Conservation (phyloP, 1,284 basidiomycete species). For the Cutaneotrichosporon dermatis region DNA sequence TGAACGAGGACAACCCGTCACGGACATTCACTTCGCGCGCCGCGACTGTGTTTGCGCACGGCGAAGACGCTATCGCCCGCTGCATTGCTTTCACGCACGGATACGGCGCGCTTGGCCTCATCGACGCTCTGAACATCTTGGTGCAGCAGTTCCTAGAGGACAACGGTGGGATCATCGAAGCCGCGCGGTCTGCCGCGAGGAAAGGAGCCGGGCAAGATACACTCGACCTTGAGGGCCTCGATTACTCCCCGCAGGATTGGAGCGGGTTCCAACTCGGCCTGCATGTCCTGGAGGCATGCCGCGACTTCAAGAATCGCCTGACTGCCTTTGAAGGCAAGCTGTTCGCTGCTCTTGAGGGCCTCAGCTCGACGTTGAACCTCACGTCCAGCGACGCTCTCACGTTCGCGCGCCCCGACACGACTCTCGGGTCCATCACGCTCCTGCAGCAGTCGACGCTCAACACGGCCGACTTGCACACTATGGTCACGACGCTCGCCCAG, state of each 20-base stretch:
- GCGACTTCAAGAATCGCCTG: conserved; percentile 64
- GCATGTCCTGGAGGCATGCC: conserved; percentile 73
- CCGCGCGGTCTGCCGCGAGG: conserved; percentile 5
- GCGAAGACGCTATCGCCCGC: conserved; percentile 70
- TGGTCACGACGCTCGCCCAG: conserved; percentile 51
- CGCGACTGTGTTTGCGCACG: conserved; percentile 65
- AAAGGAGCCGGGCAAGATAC: conserved; percentile 24
- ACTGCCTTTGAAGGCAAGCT: conserved; percentile 65
- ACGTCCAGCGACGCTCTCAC: conserved; percentile 55
- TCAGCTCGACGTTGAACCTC: conserved; percentile 58
- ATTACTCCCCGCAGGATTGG: conserved; percentile 85
- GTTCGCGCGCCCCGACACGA: conserved; percentile 57
- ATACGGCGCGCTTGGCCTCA: conserved; percentile 67
- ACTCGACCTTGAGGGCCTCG: conserved; percentile 49
- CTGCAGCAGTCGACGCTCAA: conserved; percentile 77
- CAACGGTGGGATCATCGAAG: conserved; percentile 51
- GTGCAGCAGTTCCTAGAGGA: conserved; percentile 63
- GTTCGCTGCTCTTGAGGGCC: conserved; percentile 57
- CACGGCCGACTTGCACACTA: conserved; percentile 64
- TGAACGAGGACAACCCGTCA: conserved; percentile 56
- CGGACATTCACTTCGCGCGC: conserved; percentile 66
- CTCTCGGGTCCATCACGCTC: conserved; percentile 65
- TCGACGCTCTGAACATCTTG: conserved; percentile 67
- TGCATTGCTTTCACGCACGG: conserved; percentile 80
- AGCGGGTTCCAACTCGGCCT: conserved; percentile 72